A percentile compares a stretch with the other conserved stretches of the same genome.
Conservation (phyloP, 148 eudicot genomes). For the Camellia sinensis region DNA sequence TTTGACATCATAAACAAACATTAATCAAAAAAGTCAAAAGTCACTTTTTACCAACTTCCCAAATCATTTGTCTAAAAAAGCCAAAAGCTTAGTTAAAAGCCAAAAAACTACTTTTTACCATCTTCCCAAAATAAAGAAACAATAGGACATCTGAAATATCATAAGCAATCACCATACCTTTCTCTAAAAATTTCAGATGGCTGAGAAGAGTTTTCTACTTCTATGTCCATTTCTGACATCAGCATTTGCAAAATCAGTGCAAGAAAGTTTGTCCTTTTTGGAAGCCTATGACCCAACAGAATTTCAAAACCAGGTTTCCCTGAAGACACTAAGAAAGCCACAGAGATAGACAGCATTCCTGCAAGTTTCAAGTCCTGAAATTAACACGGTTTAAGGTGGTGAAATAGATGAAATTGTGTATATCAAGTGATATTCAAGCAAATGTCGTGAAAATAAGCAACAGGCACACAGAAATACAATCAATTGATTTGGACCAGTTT, state of each 20-base stretch:
- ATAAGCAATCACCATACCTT: slow-evolving; percentile 57
- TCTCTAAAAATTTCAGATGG: slow-evolving; percentile 51
- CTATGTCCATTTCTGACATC: slow-evolving; percentile 60
- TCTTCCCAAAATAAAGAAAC: too few species aligned
- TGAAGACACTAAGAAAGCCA: slow-evolving; percentile 78
- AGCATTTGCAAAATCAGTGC: slow-evolving; percentile 53
- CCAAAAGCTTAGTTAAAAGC: too few species aligned
- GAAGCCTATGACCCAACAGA: slow-evolving; percentile 49
- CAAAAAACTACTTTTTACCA: too few species aligned
- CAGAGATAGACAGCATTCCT: slow-evolving; percentile 49
- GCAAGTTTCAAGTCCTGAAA: slow-evolving; percentile 71
- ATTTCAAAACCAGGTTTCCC: slow-evolving; percentile 63
- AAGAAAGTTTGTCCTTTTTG: slow-evolving; percentile 47
- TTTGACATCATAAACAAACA: too few species aligned
- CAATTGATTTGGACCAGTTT: background rate
- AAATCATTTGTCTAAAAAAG: too few species aligned
- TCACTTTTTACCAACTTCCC: too few species aligned
- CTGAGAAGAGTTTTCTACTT: slow-evolving; percentile 42
- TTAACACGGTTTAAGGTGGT: background rate
- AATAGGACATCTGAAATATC: background rate
- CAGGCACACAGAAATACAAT: background rate
- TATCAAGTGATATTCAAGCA: slow-evolving; percentile 10
- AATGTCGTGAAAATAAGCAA: background rate
- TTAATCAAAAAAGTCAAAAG: too few species aligned
- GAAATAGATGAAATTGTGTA: background rate